Evolutionary conservation across 306 rosid species (phyloP).

Genomic region (Fagus crenata): DNA sequence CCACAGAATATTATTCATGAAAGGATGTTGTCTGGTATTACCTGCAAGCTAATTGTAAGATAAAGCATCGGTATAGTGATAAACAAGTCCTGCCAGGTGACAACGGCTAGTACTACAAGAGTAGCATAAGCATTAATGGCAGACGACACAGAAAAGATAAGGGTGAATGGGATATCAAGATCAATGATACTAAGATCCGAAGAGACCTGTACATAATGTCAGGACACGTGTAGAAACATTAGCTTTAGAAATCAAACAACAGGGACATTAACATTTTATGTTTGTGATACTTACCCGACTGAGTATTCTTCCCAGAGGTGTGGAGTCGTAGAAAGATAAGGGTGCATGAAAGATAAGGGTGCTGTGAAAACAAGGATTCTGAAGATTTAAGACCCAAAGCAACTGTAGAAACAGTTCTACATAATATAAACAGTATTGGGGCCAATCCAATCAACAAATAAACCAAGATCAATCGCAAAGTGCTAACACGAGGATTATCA

Average conservation of each 20-base stretch:
- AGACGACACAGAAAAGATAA: constrained; percentile 23
- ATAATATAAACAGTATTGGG: constrained; percentile 30
- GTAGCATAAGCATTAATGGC: constrained; percentile 21
- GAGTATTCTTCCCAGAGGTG: constrained; percentile 68
- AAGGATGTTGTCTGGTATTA: constrained; percentile 2
- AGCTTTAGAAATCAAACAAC: background rate
- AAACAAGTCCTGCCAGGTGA: constrained; percentile 60
- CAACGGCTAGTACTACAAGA: constrained; percentile 40
- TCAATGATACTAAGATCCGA: constrained; percentile 53
- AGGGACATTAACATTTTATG: background rate
- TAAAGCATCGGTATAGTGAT: constrained; percentile 44
- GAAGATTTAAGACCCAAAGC: constrained; percentile 44
- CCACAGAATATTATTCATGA: background rate
- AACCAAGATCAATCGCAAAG: constrained; percentile 26
- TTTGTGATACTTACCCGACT: constrained; percentile 44
- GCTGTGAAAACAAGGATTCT: constrained; percentile 33
- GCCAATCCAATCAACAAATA: constrained; percentile 36
- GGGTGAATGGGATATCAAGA: constrained; percentile 45
- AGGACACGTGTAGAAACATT: background rate
- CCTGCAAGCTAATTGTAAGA: constrained; percentile 46
- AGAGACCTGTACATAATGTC: constrained; percentile 41
- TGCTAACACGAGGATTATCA: constrained; percentile 31
- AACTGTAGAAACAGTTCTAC: constrained; percentile 32
- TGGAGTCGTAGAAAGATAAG: constrained; percentile 59
- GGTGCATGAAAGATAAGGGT: constrained; percentile 38